phyloP scores from a whole-genome alignment of 2,329 filamentous ascomycete genomes.

The Aschersonia sp. region DNA sequence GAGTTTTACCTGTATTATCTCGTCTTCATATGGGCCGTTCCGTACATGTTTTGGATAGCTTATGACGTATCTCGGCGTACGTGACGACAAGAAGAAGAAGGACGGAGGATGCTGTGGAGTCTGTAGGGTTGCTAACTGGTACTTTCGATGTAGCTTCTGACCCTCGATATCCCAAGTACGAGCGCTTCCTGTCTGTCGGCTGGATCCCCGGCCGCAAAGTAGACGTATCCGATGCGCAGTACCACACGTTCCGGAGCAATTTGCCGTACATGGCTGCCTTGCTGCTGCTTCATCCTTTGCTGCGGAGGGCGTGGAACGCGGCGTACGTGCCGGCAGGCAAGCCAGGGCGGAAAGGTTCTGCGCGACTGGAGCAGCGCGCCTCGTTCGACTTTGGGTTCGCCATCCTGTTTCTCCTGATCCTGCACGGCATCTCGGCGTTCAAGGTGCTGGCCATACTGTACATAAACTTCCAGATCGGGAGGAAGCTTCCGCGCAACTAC shows the following conservation, averaged over 20 bases:
- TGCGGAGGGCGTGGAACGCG: conserved; percentile 57
- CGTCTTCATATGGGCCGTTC: conserved; percentile 50
- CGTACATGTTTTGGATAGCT: conserved; percentile 82
- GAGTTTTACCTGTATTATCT: conserved; percentile 78
- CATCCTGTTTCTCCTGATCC: conserved; percentile 56
- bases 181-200: conserved; percentile 56
- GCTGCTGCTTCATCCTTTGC: conserved; percentile 62
- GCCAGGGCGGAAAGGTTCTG: conserved; percentile 29
- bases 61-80: conserved; percentile 73
- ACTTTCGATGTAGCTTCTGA: conserved; percentile 49
- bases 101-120: not conserved
- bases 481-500: conserved; percentile 50
- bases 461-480: conserved; percentile 70
- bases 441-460: conserved; percentile 74
- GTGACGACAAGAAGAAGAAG: conserved; percentile 11
- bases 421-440: conserved; percentile 74
- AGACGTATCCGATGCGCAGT: conserved; percentile 83
- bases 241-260: conserved; percentile 71
- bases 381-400: conserved; percentile 78
- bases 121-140: not conserved
- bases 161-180: conserved; percentile 64
- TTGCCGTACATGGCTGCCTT: conserved; percentile 66
- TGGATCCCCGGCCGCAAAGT: conserved; percentile 92
- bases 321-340: conserved; percentile 24
- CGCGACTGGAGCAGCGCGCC: conserved; percentile 51